Evolutionary conservation across 345 rosid genomes (phyloP).

Genomic region (Lepidium africanum): DNA sequence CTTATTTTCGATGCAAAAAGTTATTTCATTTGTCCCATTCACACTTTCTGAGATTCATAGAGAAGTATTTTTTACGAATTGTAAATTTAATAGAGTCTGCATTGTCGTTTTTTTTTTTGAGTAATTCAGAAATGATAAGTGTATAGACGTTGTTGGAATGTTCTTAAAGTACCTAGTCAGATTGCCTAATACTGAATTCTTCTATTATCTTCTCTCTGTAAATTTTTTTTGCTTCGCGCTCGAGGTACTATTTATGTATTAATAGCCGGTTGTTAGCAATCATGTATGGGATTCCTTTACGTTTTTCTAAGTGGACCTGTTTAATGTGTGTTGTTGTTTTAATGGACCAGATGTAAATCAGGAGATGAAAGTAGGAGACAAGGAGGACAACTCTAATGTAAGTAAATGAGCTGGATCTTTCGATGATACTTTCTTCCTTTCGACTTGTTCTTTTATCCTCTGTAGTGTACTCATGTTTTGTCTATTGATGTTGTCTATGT

Average conservation of each 20-base stretch:
- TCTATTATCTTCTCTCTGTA: background rate
- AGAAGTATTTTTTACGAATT: background rate
- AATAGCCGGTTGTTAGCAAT: background rate
- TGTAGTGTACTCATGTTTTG: background rate
- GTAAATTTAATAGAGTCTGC: background rate
- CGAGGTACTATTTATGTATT: background rate
- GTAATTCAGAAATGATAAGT: background rate
- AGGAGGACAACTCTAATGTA: constrained; percentile 3
- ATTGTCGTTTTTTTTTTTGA: background rate
- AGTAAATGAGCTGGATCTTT: background rate
- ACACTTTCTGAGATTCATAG: background rate
- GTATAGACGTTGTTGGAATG: background rate
- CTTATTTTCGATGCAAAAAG: background rate
- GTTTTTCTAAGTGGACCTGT: background rate
- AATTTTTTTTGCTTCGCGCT: background rate
- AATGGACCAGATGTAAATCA: constrained; percentile 20
- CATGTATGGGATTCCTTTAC: background rate
- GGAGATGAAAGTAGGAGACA: constrained; percentile 17
- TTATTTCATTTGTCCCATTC: background rate
- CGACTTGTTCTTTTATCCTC: background rate
- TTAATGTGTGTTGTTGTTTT: constrained; percentile 8
- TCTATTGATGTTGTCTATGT: constrained; percentile 17
- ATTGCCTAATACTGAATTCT: background rate
- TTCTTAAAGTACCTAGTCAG: background rate
- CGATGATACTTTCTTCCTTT: background rate